Evolutionary conservation across 441 rosid genomes (phyloP).

Genomic region (Euphorbia schlechtendalii): DNA sequence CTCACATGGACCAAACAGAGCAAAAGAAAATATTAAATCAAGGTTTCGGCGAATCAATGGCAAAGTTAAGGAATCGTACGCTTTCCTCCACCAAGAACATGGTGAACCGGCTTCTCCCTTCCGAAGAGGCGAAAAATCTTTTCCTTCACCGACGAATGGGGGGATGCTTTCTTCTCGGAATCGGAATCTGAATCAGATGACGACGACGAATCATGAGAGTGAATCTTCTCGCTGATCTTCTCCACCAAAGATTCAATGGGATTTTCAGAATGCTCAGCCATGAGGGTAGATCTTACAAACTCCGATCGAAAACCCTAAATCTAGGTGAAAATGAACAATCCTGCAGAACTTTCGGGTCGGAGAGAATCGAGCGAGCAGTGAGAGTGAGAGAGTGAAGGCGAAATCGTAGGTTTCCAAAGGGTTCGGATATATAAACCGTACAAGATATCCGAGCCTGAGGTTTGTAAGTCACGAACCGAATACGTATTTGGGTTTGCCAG

Average conservation of each 20-base stretch:
- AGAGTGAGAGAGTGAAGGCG: neutral
- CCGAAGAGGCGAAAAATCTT: conserved; percentile 80
- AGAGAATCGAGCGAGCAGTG: neutral
- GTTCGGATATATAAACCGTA: conserved; percentile 16
- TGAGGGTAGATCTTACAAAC: conserved; percentile 15
- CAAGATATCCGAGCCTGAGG: conserved; percentile 26
- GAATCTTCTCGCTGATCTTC: conserved; percentile 45
- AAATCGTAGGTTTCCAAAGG: neutral
- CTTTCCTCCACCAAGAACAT: conserved; percentile 74
- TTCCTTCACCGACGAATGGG: conserved; percentile 42
- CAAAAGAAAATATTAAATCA: neutral
- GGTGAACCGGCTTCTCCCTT: conserved; percentile 68
- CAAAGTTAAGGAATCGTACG: conserved; percentile 28
- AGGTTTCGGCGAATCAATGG: no score
- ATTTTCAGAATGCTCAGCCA: conserved; percentile 62
- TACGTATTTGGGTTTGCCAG: no score
- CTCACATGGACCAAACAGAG: no score
- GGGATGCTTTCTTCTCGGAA: conserved; percentile 44
- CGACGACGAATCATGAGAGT: conserved; percentile 38
- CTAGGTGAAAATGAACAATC: neutral
- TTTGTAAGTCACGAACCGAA: conserved; percentile 18
- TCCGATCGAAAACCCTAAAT: no score
- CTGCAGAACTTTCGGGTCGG: neutral
- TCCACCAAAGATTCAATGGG: conserved; percentile 47
- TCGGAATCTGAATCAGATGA: conserved; percentile 68